phyloP scores from a whole-genome alignment of 768 basidiomycete species.

The Paxillus involutus region DNA sequence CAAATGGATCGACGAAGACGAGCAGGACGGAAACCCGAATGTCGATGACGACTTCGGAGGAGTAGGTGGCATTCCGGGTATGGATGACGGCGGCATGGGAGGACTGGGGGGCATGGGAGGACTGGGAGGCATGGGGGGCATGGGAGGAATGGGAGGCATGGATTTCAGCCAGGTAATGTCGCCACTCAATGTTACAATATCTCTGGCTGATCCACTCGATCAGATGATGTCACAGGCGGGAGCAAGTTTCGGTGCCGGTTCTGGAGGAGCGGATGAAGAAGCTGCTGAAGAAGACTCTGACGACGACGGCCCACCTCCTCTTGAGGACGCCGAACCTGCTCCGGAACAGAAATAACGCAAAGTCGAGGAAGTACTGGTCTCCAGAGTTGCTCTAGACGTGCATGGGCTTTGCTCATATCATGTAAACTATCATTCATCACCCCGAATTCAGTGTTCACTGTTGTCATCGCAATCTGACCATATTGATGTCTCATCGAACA shows the following conservation, averaged over 20 bases:
- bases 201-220: slow-evolving; percentile 6
- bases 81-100: slow-evolving; percentile 49
- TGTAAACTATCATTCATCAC: slow-evolving; percentile 15
- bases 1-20: slow-evolving; percentile 98
- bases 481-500: background rate
- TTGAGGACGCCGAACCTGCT: slow-evolving; percentile 62
- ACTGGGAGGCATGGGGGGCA: slow-evolving; percentile 44
- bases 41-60: slow-evolving; percentile 38
- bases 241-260: slow-evolving; percentile 15
- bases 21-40: slow-evolving; percentile 68
- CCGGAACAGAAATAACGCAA: slow-evolving; percentile 1
- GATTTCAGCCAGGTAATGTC: slow-evolving; percentile 61
- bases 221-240: slow-evolving; percentile 45
- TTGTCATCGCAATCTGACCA: background rate
- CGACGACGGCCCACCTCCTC: slow-evolving; percentile 77
- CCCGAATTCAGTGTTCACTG: background rate
- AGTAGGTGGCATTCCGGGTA: slow-evolving; percentile 37
- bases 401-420: background rate
- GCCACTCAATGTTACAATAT: slow-evolving; percentile 2
- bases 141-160: slow-evolving; percentile 46
- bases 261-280: background rate
- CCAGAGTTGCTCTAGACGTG: background rate
- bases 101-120: slow-evolving; percentile 54
- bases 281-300: slow-evolving; percentile 37
- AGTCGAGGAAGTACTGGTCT: background rate